phyloP scores from a whole-genome alignment of 306 rosid genomes.

The Crataegus laevigata region DNA sequence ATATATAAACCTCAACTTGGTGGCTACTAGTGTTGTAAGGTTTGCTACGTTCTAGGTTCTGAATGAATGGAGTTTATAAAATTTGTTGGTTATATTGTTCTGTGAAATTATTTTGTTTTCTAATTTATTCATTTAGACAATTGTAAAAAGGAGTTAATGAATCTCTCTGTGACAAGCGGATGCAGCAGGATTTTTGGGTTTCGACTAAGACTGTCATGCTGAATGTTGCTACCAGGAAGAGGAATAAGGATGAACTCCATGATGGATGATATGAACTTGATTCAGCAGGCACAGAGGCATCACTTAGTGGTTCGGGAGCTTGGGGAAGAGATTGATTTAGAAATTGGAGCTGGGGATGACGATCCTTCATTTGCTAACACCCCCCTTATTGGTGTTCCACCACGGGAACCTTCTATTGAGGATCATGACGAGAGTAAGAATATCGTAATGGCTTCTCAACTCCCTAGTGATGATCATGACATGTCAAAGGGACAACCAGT shows the following conservation, averaged over 20 bases:
- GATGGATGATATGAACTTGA: conserved; percentile 89
- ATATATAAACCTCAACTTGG: conserved; percentile 3
- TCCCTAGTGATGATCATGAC: conserved; percentile 72
- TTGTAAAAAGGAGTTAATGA: neutral
- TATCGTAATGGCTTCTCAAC: conserved; percentile 74
- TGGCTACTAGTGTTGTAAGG: conserved; percentile 15
- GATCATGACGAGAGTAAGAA: conserved; percentile 76
- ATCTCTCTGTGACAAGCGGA: conserved; percentile 13
- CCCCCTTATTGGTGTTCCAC: conserved; percentile 58
- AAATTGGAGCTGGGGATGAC: conserved; percentile 95
- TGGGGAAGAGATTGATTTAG: conserved; percentile 95
- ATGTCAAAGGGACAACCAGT: conserved; percentile 54
- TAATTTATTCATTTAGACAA: neutral
- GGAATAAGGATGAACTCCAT: conserved; percentile 83
- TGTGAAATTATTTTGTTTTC: neutral
- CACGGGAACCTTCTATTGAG: conserved; percentile 74
- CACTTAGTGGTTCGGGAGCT: conserved; percentile 87
- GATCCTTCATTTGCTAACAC: conserved; percentile 81
- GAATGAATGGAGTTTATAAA: neutral
- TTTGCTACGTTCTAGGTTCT: neutral
- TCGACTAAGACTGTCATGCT: conserved; percentile 60
- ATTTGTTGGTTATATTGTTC: neutral
- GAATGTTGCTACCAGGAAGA: conserved; percentile 64
- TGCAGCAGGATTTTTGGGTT: conserved; percentile 16
- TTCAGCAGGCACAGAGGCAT: conserved; percentile 94